These are phyloP conservation scores for Tricholoma terreum DNA, from an alignment of 768 basidiomycete genomes.

Conservation along the genomic window DNA sequence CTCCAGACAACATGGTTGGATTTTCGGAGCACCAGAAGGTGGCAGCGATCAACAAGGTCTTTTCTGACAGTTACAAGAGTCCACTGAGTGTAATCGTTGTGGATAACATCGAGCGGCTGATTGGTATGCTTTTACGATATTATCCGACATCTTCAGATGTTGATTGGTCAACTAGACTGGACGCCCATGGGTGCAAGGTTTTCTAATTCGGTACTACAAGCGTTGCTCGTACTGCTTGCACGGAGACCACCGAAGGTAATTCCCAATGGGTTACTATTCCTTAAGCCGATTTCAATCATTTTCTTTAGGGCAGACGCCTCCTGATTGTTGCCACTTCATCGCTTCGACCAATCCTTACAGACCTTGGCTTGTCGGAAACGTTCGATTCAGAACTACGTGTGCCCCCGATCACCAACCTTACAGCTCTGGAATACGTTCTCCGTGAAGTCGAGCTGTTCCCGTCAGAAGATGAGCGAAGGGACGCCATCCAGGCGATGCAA, in stretches of 20 bases:
- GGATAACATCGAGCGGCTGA: constrained; percentile 88
- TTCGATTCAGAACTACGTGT: constrained; percentile 89
- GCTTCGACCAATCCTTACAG: constrained; percentile 76
- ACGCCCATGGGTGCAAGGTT: constrained; percentile 96
- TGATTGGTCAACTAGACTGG: constrained; percentile 63
- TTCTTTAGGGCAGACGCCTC: constrained; percentile 76
- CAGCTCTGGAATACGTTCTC: constrained; percentile 72
- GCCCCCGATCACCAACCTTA: constrained; percentile 72
- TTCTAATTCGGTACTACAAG: constrained; percentile 90
- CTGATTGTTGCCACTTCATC: constrained; percentile 93
- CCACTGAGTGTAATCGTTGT: constrained; percentile 94
- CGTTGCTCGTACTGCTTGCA: constrained; percentile 82
- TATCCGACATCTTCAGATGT: background rate
- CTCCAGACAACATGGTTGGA: constrained; percentile 96
- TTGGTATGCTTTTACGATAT: constrained; percentile 50
- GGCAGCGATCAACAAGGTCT: constrained; percentile 85
- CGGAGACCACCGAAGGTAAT: constrained; percentile 89
- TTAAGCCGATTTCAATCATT: constrained; percentile 4
- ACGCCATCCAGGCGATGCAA: constrained; percentile 62
- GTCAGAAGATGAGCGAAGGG: constrained; percentile 47
- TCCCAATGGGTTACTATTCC: background rate
- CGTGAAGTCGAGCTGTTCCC: constrained; percentile 77
- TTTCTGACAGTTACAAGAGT: constrained; percentile 95
- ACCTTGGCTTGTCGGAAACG: constrained; percentile 83
- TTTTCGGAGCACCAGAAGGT: constrained; percentile 93